A percentile compares a stretch with the other conserved stretches of the same genome.
phyloP scores from a whole-genome alignment of 768 basidiomycete genomes.

The Hortiboletus campestris region DNA sequence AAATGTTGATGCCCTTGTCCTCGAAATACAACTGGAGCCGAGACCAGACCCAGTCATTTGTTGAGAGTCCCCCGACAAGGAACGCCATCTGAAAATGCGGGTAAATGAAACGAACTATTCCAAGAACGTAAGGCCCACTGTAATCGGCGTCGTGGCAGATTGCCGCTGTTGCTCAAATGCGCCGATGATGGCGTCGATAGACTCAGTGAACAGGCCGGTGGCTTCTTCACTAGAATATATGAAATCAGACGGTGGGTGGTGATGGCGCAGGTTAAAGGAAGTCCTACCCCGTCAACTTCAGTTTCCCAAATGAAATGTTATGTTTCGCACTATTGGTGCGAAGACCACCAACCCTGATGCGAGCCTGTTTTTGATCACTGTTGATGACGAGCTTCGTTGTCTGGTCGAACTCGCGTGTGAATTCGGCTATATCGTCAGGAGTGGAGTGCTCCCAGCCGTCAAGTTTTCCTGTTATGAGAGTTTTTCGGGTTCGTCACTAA shows the following conservation, averaged over 20 bases:
- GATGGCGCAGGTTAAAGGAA: background rate
- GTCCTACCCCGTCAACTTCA: slow-evolving; percentile 14
- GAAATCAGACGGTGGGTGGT: background rate
- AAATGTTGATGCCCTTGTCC: background rate
- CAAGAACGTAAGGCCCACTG: background rate
- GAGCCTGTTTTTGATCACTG: slow-evolving; percentile 3
- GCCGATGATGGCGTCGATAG: slow-evolving; percentile 4
- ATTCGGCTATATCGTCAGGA: background rate
- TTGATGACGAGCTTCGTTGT: slow-evolving; percentile 2
- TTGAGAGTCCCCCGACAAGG: slow-evolving; percentile 8
- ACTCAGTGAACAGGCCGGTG: slow-evolving; percentile 6
- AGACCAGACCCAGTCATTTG: slow-evolving; percentile 12
- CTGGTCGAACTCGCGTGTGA: background rate
- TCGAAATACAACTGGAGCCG: slow-evolving; percentile 13
- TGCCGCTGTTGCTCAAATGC: slow-evolving; percentile 15
- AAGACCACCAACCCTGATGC: slow-evolving; percentile 5
- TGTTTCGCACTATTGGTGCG: background rate
- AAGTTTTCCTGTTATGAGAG: background rate
- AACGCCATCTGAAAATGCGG: slow-evolving; percentile 7
- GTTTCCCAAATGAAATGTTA: background rate
- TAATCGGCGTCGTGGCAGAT: background rate
- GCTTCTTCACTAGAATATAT: slow-evolving; percentile 3
- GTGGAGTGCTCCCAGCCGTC: background rate
- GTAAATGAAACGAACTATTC: background rate
- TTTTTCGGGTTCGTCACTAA: background rate